Base-by-base conservation (phyloP, 2,329 filamentous ascomycete genomes). In the Penicillium nordicum region DNA sequence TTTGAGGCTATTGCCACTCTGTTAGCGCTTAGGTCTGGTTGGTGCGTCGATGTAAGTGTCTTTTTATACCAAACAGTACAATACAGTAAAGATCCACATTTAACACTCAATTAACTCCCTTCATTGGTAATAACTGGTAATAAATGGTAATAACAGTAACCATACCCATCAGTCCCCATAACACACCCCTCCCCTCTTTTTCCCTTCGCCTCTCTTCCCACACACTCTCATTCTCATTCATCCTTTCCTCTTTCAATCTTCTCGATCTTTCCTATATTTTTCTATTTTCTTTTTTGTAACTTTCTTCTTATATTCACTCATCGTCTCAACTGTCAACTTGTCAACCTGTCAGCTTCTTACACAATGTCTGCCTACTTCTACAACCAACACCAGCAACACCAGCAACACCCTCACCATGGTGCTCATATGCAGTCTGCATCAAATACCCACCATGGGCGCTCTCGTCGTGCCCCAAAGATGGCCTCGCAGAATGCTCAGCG, bases 371-470 rank as follows among this genome's bases (percentile, higher is more conserved):
- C 74, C 27, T 79, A 74, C 61, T 78, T 77, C 69, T 79, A 78
- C 67, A 67, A 69, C 60, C 78, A 79, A 60, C 74, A 78, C 56
- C 74, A 78, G 44, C 69, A 67, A 21, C 72, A 73, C 42, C 69
- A 72, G 56, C 74, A 74, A 64, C 76, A 73, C 61, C 58, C 63
- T 57, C 75, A 76, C 61, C 76, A 73, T 60, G 81, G 82, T 61
- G 75, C 81, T 55, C 80, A 79, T 66, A 79, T 74, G 67, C 63
- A 56, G 12, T 54, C 52, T 29, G 53, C 68, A 23, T 82, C 87
- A 62, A 89, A 94, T 79, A 88, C 84, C 75, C 88, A 93, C 78
- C 89, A 94, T 75, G 88, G 90, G 68, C 90, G 93, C 69, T 92
- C 89, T 74, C 88, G 93, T 70, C 85, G 93, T 71, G 89, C 88